Evolutionary conservation across 352 stramenopile genomes (phyloP).

Genomic region (Pythium dissotocum): DNA sequence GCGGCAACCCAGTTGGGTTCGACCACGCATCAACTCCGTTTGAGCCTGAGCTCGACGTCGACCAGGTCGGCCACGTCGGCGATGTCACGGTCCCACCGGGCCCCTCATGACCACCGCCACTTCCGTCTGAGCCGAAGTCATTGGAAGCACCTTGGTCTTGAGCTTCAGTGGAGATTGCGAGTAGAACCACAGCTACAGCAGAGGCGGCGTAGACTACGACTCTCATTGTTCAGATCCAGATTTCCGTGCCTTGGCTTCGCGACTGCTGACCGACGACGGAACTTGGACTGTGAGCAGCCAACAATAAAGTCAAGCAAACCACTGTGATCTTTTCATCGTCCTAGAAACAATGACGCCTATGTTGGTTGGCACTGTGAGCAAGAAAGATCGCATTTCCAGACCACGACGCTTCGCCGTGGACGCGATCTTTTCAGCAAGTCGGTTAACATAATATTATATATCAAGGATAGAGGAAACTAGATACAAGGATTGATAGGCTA

Average conservation of each 20-base stretch:
- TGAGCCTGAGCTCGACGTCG: neutral
- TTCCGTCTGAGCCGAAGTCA: neutral
- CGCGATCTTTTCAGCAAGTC: slow-evolving; percentile 4
- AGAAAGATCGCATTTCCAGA: neutral
- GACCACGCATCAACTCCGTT: no score
- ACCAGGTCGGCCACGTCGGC: no score
- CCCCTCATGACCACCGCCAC: neutral
- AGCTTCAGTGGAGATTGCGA: neutral
- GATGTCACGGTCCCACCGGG: neutral
- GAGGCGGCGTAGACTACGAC: neutral
- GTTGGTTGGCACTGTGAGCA: no score
- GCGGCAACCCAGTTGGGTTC: no score
- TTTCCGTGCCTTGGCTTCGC: neutral
- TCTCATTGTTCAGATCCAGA: neutral
- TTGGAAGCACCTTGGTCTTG: neutral
- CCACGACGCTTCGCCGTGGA: neutral
- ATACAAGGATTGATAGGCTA: no score
- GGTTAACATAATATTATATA: no score
- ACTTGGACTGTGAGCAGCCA: neutral
- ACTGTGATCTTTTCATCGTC: neutral
- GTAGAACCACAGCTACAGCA: neutral
- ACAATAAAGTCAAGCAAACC: no score
- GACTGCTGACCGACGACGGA: neutral
- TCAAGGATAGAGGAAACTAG: no score
- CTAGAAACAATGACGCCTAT: no score